Base-by-base conservation (phyloP, 2,329 filamentous ascomycete species). In the Neopestalotiopsis sp. region DNA sequence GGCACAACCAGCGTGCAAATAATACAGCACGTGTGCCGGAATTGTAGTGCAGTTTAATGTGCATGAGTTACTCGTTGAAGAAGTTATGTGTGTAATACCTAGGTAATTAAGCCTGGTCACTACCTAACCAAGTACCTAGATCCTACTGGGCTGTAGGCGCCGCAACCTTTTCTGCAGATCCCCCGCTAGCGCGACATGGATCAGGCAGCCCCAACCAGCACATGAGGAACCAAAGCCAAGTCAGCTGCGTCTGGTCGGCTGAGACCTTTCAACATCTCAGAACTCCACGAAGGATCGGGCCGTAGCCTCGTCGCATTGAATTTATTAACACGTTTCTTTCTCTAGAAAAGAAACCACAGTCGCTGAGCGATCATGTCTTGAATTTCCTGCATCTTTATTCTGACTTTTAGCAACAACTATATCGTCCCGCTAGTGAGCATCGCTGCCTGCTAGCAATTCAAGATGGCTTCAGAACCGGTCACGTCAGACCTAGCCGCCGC, bases 401-500 rank as follows among this genome's bases (percentile, higher is more conserved):
- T 38, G 34, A 38, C 34, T 38, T 6, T 7, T 10, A 38, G 34
- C 34, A 10, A 7, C 34, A 38, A 38, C n/a, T 53, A 20, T 20
- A 53, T 53, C 20, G 17, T 20, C 45, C 1, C 17, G 6, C 4
- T 20, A 24, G 45, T n/a, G n/a, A 17, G 5, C 10, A 53, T n/a
- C 30, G 40, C 49, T 58, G n/a, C 64, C 13, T 5, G 30, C 17
- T 20, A 24, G 24, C 24, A 24, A 5, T 6, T 62, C 12, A 59
- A 65, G 17, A 67, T 45, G 53, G 20, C 38, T 63, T 61, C 63
- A 5, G 13, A 56, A 12, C 14, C 53, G 24, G n/a, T n/a, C 68
- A 66, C 61, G 61, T 66, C 56, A 66, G 42, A 30, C 32, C 32
- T 71, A 67, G 70, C 67, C 69, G 58, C 66, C 65, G 3, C 57